Conservation (phyloP, 2,329 filamentous ascomycete species). For the Fusarium nelsonii region DNA sequence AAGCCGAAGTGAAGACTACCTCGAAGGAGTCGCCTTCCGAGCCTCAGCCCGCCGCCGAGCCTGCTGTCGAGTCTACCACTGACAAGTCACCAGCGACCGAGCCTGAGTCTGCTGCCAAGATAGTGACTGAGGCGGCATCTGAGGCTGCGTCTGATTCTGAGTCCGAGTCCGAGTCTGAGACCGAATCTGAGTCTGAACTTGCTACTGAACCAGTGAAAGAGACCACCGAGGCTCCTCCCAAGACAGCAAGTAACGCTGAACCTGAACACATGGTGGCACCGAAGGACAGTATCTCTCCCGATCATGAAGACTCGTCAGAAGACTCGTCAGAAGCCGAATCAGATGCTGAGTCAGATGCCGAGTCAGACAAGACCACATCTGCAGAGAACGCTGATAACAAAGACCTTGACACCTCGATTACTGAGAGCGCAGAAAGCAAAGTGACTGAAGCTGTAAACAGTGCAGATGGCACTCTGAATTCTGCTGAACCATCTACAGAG, state of each 20-base stretch:
- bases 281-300: slow-evolving; percentile 1
- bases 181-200: slow-evolving; percentile 3
- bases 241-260: slow-evolving; percentile 4
- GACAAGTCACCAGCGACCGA: not conserved
- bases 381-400: slow-evolving; percentile 3
- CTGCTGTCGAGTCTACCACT: not conserved
- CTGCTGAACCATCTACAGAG: not conserved
- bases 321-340: slow-evolving; percentile 5
- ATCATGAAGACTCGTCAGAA: slow-evolving; percentile 7
- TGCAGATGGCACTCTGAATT: slow-evolving; percentile 10
- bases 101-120: not conserved
- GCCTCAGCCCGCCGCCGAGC: not conserved
- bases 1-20: not conserved
- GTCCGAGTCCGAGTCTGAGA: not conserved
- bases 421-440: not conserved
- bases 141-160: slow-evolving; percentile 3
- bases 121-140: not conserved
- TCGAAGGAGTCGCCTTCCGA: not conserved
- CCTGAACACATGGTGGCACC: not conserved
- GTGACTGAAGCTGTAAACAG: not conserved
- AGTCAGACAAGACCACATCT: not conserved
- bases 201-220: slow-evolving; percentile 7
- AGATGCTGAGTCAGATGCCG: not conserved
- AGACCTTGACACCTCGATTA: not conserved
- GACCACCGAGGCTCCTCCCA: not conserved